Evolutionary conservation across 768 basidiomycete species (phyloP).

Genomic region (Porphyrellus cyaneotinctus): DNA sequence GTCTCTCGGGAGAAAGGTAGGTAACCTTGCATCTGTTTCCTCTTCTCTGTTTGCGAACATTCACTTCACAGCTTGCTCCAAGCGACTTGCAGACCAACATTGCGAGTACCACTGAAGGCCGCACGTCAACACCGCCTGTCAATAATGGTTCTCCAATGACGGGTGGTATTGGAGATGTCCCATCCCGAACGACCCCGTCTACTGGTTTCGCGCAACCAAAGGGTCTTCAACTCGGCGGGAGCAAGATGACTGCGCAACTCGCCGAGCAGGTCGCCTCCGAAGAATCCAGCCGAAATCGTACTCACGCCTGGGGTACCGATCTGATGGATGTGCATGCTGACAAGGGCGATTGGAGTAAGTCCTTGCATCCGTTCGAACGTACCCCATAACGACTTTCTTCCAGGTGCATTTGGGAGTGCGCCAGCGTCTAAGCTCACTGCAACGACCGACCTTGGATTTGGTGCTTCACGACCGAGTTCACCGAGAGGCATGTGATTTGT

Average conservation of each 20-base stretch:
- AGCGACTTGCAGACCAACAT: no score
- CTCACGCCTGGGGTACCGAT: conserved; percentile 82
- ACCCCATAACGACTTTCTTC: no score
- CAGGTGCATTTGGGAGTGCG: conserved; percentile 74
- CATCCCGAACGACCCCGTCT: no score
- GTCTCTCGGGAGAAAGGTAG: conserved; percentile 77
- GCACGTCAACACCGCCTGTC: no score
- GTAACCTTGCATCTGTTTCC: background rate
- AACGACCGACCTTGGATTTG: conserved; percentile 26
- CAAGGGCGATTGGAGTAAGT: no score
- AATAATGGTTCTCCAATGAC: no score
- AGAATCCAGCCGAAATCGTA: conserved; percentile 40
- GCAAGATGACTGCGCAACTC: conserved; percentile 50
- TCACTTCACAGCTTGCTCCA: conserved; percentile 50
- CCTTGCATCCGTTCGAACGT: no score
- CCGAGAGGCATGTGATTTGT: no score
- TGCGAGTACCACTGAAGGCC: no score
- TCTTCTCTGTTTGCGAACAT: background rate
- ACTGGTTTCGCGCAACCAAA: conserved; percentile 61
- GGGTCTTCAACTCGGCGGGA: conserved; percentile 67
- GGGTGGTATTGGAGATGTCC: no score
- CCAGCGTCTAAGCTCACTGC: conserved; percentile 28
- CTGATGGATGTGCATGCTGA: conserved; percentile 93
- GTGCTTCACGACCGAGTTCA: conserved; percentile 11
- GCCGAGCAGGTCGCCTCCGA: conserved; percentile 52